phyloP scores from a whole-genome alignment of 1,139 yeast species.

The Kodamaea alishanica region DNA sequence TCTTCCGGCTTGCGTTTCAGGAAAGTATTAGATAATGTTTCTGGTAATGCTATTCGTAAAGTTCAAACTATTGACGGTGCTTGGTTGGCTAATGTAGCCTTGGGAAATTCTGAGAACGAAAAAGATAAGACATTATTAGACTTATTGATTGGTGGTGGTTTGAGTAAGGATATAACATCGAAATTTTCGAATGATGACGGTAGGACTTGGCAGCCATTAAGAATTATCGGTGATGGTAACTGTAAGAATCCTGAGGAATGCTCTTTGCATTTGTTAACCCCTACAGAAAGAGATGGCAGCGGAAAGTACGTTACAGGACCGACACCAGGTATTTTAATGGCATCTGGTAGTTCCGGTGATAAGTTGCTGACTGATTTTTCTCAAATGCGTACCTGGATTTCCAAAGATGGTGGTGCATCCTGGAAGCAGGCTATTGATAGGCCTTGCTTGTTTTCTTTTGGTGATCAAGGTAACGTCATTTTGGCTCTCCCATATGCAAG shows the following conservation, averaged over 20 bases:
- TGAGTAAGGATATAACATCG: slow-evolving; percentile 17
- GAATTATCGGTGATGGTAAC: slow-evolving; percentile 40
- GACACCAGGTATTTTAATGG: slow-evolving; percentile 70
- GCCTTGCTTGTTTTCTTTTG: slow-evolving; percentile 60
- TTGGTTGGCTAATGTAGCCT: slow-evolving; percentile 51
- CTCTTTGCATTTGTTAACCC: slow-evolving; percentile 52
- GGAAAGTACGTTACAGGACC: slow-evolving; percentile 59
- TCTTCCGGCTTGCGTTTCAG: slow-evolving; percentile 58
- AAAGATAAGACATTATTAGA: slow-evolving; percentile 25
- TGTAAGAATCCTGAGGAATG: slow-evolving; percentile 49
- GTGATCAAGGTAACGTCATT: slow-evolving; percentile 77
- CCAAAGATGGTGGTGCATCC: slow-evolving; percentile 73
- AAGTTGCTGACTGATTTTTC: slow-evolving; percentile 20
- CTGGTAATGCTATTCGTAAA: slow-evolving; percentile 44
- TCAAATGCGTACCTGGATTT: slow-evolving; percentile 51
- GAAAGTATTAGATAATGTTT: slow-evolving; percentile 43
- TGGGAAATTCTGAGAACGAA: slow-evolving; percentile 13
- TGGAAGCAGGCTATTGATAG: slow-evolving; percentile 61
- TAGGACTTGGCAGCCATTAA: slow-evolving; percentile 53
- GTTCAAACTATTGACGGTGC: slow-evolving; percentile 67
- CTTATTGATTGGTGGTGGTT: slow-evolving; percentile 25
- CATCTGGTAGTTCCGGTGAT: slow-evolving; percentile 52
- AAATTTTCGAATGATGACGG: slow-evolving; percentile 64
- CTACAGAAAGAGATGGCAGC: slow-evolving; percentile 50
- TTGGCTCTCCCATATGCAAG: slow-evolving; percentile 52